Conservation (phyloP, 345 rosid genomes). For the Corymbia maculata region DNA sequence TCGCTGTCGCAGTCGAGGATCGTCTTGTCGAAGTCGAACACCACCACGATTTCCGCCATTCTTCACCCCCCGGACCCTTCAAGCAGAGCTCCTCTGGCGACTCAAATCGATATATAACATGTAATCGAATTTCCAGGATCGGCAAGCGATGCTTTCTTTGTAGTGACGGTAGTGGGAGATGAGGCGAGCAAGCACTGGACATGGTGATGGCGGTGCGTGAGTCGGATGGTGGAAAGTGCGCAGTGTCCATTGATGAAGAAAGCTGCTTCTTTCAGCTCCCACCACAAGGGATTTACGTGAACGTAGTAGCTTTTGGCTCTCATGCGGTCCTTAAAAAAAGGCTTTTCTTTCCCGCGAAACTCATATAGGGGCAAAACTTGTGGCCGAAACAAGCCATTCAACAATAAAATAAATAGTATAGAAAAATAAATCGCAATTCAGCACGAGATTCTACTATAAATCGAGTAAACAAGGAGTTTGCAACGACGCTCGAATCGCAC, state of each 20-base stretch:
- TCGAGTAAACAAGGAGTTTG: neutral
- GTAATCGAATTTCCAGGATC: neutral
- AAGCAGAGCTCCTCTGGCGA: neutral
- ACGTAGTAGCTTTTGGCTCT: neutral
- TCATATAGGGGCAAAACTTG: neutral
- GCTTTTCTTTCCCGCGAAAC: neutral
- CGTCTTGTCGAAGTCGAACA: constrained; percentile 90
- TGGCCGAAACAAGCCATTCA: neutral
- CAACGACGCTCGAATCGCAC: accelerated
- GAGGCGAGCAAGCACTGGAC: neutral
- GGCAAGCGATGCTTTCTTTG: neutral
- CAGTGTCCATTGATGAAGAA: neutral
- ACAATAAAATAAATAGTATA: neutral
- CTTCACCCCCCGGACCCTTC: neutral
- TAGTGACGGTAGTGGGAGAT: neutral
- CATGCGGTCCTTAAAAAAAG: neutral
- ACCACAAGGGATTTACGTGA: neutral
- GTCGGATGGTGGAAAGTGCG: neutral
- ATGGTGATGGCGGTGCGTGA: neutral
- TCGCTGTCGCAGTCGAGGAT: constrained; percentile 82
- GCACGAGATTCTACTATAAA: neutral
- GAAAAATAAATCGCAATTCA: too few relatives aligned
- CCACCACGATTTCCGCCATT: constrained; percentile 43
- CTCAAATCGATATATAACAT: neutral
- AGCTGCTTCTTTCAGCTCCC: neutral